These are phyloP conservation scores for Monascus ruber DNA, from an alignment of 2,329 filamentous ascomycete genomes.

Conservation along the genomic window DNA sequence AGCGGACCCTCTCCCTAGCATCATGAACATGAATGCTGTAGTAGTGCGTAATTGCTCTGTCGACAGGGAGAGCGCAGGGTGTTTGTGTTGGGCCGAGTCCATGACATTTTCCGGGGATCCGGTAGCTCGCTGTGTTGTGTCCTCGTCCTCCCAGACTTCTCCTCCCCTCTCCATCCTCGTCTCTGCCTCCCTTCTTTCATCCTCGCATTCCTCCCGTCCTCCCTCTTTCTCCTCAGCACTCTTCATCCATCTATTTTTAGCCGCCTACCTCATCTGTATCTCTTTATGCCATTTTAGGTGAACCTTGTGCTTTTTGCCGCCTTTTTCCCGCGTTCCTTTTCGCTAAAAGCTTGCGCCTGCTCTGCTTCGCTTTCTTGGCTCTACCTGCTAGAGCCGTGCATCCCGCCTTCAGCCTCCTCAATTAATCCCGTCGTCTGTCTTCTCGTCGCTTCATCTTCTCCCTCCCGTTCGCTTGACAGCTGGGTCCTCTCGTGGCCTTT, in stretches of 20 bases:
- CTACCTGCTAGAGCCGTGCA: conserved; percentile 11
- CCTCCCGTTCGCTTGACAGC: conserved; percentile 9
- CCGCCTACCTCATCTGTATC: conserved; percentile 1
- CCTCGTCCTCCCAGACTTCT: conserved; percentile 2
- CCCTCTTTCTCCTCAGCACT: conserved; percentile 4
- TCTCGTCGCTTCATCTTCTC: conserved; percentile 9
- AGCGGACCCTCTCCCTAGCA: no score
- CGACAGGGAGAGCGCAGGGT: no score
- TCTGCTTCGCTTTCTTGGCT: no score
- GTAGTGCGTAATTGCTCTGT: no score
- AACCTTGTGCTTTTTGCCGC: neutral
- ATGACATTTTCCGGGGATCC: neutral
- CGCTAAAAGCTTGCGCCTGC: no score
- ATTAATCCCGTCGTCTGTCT: conserved; percentile 23
- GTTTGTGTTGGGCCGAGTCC: neutral
- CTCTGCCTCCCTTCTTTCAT: conserved; percentile 6
- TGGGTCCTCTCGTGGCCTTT: conserved; percentile 10
- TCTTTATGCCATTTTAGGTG: conserved; percentile 5
- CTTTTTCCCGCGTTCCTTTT: conserved; percentile 4
- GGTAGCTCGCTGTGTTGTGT: conserved; percentile 1
- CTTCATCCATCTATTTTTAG: neutral
- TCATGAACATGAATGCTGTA: no score
- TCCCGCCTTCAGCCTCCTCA: conserved; percentile 21
- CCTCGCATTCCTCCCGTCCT: conserved; percentile 2
- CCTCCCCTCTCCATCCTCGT: conserved; percentile 7